phyloP scores from a whole-genome alignment of 2,329 filamentous ascomycete species.

The Ophiocordyceps sinensis region DNA sequence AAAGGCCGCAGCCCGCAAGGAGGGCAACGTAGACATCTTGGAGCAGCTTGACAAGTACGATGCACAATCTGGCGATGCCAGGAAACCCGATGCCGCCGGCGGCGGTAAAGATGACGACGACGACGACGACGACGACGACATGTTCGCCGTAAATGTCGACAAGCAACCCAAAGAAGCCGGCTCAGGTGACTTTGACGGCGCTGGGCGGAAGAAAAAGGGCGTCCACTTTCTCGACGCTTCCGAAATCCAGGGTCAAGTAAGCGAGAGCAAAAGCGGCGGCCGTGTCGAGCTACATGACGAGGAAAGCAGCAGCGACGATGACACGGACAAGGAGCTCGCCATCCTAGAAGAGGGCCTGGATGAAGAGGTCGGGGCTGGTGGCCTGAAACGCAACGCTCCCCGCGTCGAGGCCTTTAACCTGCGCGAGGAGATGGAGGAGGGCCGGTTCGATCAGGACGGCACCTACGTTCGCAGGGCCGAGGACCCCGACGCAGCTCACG shows the following conservation, averaged over 20 bases:
- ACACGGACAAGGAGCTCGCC: slow-evolving; percentile 56
- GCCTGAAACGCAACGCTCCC: slow-evolving; percentile 83
- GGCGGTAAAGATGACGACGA: slow-evolving; percentile 19
- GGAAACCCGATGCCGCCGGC: slow-evolving; percentile 15
- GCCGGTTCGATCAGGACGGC: slow-evolving; percentile 76
- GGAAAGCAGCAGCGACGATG: slow-evolving; percentile 42
- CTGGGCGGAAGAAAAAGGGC: slow-evolving; percentile 46
- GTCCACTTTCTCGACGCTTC: slow-evolving; percentile 43
- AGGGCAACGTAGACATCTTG: slow-evolving; percentile 32
- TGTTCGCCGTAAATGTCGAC: slow-evolving; percentile 56
- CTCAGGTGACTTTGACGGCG: slow-evolving; percentile 12
- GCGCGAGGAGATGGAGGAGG: slow-evolving; percentile 78
- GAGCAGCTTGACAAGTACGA: slow-evolving; percentile 42
- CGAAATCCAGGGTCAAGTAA: slow-evolving; percentile 67
- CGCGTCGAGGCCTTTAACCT: slow-evolving; percentile 96
- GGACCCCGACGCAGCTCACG: slow-evolving; percentile 82
- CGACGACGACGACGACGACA: slow-evolving; percentile 60
- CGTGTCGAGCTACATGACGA: slow-evolving; percentile 49
- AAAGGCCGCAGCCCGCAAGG: slow-evolving; percentile 47
- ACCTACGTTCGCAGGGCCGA: slow-evolving; percentile 83
- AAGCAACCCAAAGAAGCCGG: slow-evolving; percentile 30
- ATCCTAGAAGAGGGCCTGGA: slow-evolving; percentile 65
- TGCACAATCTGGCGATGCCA: slow-evolving; percentile 20
- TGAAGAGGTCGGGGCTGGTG: slow-evolving; percentile 78
- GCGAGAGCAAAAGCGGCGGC: slow-evolving; percentile 58